Percentiles rank a stretch among this genome's conserved stretches.
Conservation (phyloP, 2,329 filamentous ascomycete genomes). For the Diaporthe velutina region DNA sequence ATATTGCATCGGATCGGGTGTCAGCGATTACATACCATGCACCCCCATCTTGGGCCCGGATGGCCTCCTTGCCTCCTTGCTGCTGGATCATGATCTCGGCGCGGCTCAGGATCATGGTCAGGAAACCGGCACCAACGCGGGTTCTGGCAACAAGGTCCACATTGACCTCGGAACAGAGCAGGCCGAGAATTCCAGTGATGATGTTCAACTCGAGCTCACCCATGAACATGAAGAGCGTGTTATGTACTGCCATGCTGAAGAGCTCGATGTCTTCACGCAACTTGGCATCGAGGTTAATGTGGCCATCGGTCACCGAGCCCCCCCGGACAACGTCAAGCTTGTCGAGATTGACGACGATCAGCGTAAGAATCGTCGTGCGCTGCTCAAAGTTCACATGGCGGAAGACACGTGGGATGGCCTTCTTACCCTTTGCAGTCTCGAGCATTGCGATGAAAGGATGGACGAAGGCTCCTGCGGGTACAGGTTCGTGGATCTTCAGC, state of each 20-base stretch:
- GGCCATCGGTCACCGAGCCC: conserved; percentile 80
- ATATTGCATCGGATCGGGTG: not conserved
- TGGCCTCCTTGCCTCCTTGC: conserved; percentile 65
- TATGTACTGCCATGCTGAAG: conserved; percentile 90
- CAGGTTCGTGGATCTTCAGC: conserved; percentile 93
- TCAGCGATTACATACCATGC: conserved; percentile 69
- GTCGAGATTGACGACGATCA: conserved; percentile 95
- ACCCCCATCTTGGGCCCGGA: conserved; percentile 36
- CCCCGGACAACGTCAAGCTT: conserved; percentile 89
- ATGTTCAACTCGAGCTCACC: conserved; percentile 92
- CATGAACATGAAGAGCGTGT: conserved; percentile 88
- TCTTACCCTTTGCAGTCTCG: conserved; percentile 95
- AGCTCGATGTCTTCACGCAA: conserved; percentile 94
- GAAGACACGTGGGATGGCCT: conserved; percentile 94
- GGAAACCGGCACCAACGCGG: conserved; percentile 87
- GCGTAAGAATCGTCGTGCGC: conserved; percentile 93
- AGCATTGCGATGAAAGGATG: conserved; percentile 98
- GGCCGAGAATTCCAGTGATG: conserved; percentile 87
- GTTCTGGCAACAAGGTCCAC: conserved; percentile 88
- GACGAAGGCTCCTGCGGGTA: conserved; percentile 76
- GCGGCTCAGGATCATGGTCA: conserved; percentile 94
- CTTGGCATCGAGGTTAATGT: conserved; percentile 77
- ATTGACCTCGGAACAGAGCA: conserved; percentile 83
- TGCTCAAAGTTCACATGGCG: conserved; percentile 93
- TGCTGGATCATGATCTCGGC: conserved; percentile 93